Base-by-base conservation (phyloP, 305 asterid species). In the Striga hermonthica region DNA sequence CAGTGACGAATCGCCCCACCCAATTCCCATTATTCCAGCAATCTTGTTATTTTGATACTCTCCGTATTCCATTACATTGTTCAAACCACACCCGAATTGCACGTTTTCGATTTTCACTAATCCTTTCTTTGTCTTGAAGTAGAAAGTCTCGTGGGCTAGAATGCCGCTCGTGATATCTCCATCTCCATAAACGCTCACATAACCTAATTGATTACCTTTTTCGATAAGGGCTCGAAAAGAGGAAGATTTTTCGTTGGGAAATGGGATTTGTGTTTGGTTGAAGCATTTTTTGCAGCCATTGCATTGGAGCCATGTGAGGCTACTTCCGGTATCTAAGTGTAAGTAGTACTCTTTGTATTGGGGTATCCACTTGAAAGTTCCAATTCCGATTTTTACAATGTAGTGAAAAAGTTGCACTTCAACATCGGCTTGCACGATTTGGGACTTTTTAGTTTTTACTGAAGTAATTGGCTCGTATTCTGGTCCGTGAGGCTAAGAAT, bases 211-310 rank as follows among this genome's bases (percentile, higher is more conserved):
- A 22, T 22, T 22, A 2, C 31, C 31, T 22, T 22, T 22, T 22
- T 22, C 31, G 31, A 22, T 22, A 22, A 22, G 31, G 31, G 31
- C 31, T 22, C 31, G 31, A 22, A 22, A 61, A 56, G 77, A 66
- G 6, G 72, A 43, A 47, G 77, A 72, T 13, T 47, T 66, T 37
- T 66, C 54, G 12, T 63, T 60, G 7, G 72, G 76, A 44, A 66
- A 72, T 53, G 72, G 76, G 6, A 52, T 60, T 60, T 64, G 59
- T 11, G 45, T 66, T 37, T 66, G 72, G 7, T 60, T 47, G 14
- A 72, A 72, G 52, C 76, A 72, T 44, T n/a, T 43, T 4, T 58
- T 60, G 64, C 76, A 72, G 15, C 72, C 76, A 13, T 60, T 35
- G 11, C 76, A 72, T 35, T 66, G 72, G 0, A 67, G 11, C 76